Evolutionary conservation across 257 asterid genomes (phyloP).

Genomic region (Thymus mandschuricus): DNA sequence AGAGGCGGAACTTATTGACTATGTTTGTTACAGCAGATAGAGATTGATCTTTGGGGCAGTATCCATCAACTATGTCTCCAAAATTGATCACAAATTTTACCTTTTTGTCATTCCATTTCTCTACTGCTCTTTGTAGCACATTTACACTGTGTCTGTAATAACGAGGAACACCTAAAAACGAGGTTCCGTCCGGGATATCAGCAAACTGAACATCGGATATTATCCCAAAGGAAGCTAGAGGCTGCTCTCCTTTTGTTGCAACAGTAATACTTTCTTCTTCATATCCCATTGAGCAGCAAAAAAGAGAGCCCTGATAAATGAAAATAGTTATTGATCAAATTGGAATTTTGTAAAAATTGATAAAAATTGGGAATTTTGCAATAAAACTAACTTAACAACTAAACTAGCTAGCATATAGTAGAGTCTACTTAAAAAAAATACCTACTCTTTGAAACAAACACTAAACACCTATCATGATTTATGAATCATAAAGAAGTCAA

Average conservation of each 20-base stretch:
- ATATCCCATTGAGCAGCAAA: constrained; percentile 58
- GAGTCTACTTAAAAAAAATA: no score
- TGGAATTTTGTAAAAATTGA: no score
- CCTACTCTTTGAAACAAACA: no score
- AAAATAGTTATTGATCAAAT: no score
- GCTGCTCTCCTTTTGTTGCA: constrained; percentile 54
- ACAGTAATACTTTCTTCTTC: constrained; percentile 48
- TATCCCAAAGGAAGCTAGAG: constrained; percentile 90
- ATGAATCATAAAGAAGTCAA: no score
- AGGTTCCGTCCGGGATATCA: constrained; percentile 86
- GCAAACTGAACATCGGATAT: constrained; percentile 96
- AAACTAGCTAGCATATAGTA: background rate
- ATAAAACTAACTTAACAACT: background rate
- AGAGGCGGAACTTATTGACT: constrained; percentile 50
- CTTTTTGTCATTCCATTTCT: constrained; percentile 54
- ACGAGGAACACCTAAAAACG: constrained; percentile 94
- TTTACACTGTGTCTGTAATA: constrained; percentile 80
- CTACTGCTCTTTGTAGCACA: constrained; percentile 78
- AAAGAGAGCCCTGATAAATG: constrained; percentile 21
- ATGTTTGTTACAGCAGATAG: constrained; percentile 52
- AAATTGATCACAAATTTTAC: constrained; percentile 62
- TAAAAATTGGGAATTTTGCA: background rate
- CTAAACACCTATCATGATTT: no score
- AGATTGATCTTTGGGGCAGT: constrained; percentile 82
- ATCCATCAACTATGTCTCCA: constrained; percentile 85